Percentiles rank a stretch among this genome's conserved stretches.
phyloP scores from a whole-genome alignment of 2,329 filamentous ascomycete species.

The Stachybotrys elegans region DNA sequence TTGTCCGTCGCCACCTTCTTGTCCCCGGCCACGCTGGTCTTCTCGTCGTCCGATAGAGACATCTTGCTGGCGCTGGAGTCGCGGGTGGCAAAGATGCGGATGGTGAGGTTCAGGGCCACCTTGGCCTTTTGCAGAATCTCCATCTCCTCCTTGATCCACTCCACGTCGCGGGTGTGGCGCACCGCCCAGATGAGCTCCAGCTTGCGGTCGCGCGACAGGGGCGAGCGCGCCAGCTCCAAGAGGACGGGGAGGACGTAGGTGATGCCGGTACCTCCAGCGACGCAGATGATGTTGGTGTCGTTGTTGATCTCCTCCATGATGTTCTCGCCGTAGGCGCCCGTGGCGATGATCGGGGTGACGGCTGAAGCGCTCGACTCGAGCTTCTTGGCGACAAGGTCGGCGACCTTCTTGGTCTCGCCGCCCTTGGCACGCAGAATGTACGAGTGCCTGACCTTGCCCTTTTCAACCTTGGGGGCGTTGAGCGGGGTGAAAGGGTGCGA shows the following conservation, averaged over 20 bases:
- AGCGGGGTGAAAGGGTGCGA: constrained; percentile 66
- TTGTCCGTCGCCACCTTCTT: constrained; percentile 12
- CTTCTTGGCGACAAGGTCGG: constrained; percentile 36
- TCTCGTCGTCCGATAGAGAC: constrained; percentile 10
- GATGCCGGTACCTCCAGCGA: constrained; percentile 35
- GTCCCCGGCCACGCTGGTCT: constrained; percentile 13
- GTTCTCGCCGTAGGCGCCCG: constrained; percentile 57
- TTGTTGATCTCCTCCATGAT: constrained; percentile 36
- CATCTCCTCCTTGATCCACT: constrained; percentile 56
- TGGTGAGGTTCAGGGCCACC: constrained; percentile 36
- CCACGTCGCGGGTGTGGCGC: constrained; percentile 45
- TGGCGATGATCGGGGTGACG: constrained; percentile 53
- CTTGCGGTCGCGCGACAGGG: constrained; percentile 41
- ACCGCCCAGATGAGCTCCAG: constrained; percentile 64
- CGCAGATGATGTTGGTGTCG: constrained; percentile 33
- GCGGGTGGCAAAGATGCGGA: constrained; percentile 57
- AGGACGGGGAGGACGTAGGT: constrained; percentile 33
- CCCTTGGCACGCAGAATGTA: constrained; percentile 54
- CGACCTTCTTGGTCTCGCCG: constrained; percentile 55
- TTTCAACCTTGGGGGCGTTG: constrained; percentile 40
- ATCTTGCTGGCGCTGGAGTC: constrained; percentile 25
- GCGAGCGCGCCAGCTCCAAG: constrained; percentile 24
- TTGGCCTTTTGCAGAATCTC: constrained; percentile 34
- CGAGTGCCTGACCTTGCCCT: constrained; percentile 41
- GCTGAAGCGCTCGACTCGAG: constrained; percentile 18